These are phyloP conservation scores for Suillus plorans DNA, from an alignment of 768 basidiomycete species.

Conservation along the genomic window DNA sequence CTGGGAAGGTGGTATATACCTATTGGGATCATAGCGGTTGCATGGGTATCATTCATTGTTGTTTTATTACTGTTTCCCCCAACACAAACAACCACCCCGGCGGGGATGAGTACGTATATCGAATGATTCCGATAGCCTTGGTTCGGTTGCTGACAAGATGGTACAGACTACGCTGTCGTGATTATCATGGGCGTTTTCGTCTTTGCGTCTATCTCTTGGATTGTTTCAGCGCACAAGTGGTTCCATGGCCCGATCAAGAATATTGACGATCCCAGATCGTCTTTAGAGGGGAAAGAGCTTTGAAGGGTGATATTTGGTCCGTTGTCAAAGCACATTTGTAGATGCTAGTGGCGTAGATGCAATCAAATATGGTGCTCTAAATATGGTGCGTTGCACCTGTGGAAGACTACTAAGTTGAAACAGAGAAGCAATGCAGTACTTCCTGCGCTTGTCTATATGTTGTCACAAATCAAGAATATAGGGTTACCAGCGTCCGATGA, in stretches of 20 bases:
- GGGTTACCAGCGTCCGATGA: no score
- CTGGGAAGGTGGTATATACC: constrained; percentile 63
- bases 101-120: constrained; percentile 54
- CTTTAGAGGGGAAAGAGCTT: constrained; percentile 14
- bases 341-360: neutral
- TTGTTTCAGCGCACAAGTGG: constrained; percentile 67
- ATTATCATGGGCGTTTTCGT: constrained; percentile 64
- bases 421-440: neutral
- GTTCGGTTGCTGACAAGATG: constrained; percentile 4
- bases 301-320: neutral
- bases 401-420: neutral
- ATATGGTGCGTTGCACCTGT: neutral
- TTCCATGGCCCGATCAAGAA: constrained; percentile 66
- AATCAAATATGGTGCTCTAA: neutral
- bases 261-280: constrained; percentile 28
- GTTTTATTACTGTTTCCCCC: constrained; percentile 60
- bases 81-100: constrained; percentile 36
- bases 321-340: neutral
- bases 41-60: constrained; percentile 65
- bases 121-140: neutral
- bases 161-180: constrained; percentile 65
- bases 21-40: constrained; percentile 57
- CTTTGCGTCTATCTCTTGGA: constrained; percentile 64
- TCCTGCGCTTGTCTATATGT: no score
- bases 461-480: no score